phyloP scores from a whole-genome alignment of 2,329 filamentous ascomycete genomes.

The Xylariomycetidae sp. region DNA sequence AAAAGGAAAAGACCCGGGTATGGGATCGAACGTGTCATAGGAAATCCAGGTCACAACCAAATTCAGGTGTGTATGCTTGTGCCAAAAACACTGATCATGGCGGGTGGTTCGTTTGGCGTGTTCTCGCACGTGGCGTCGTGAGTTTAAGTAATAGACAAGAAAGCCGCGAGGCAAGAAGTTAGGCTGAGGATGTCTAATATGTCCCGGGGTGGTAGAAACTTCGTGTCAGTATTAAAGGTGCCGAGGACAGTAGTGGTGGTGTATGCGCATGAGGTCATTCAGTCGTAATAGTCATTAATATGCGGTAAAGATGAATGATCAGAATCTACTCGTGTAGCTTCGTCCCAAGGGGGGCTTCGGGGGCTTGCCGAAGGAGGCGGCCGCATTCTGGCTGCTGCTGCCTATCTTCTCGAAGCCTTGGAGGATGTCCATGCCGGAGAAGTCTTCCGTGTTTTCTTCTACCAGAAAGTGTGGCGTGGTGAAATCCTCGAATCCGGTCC shows the following conservation, averaged over 20 bases:
- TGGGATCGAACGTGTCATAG: too few relatives aligned
- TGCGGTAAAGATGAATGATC: too few relatives aligned
- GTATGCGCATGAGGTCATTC: too few relatives aligned
- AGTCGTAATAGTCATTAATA: too few relatives aligned
- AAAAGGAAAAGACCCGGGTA: too few relatives aligned
- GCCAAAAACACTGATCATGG: slow-evolving; percentile 7
- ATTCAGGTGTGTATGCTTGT: slow-evolving; percentile 14
- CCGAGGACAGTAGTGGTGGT: too few relatives aligned
- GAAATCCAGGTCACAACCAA: too few relatives aligned
- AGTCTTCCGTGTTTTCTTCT: slow-evolving; percentile 56
- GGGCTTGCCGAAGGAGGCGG: slow-evolving; percentile 21
- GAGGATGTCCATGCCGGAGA: slow-evolving; percentile 63
- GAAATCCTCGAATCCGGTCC: slow-evolving; percentile 43
- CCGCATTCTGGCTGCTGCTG: slow-evolving; percentile 34
- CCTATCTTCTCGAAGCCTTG: slow-evolving; percentile 76
- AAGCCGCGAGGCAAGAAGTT: slow-evolving; percentile 25
- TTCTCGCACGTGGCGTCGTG: slow-evolving; percentile 20
- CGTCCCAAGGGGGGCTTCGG: slow-evolving; percentile 33
- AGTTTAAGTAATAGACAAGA: slow-evolving; percentile 25
- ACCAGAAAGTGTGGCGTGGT: slow-evolving; percentile 50
- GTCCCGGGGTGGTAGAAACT: slow-evolving; percentile 6
- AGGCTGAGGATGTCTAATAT: slow-evolving; percentile 15
- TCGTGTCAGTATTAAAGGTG: too few relatives aligned
- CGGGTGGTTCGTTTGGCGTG: slow-evolving; percentile 16
- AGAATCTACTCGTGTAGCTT: slow-evolving; percentile 34